Evolutionary conservation across 2,329 filamentous ascomycete species (phyloP), one percentile per base, ranked within the genome.

Genomic region (Bipolaris sorokiniana): DNA sequence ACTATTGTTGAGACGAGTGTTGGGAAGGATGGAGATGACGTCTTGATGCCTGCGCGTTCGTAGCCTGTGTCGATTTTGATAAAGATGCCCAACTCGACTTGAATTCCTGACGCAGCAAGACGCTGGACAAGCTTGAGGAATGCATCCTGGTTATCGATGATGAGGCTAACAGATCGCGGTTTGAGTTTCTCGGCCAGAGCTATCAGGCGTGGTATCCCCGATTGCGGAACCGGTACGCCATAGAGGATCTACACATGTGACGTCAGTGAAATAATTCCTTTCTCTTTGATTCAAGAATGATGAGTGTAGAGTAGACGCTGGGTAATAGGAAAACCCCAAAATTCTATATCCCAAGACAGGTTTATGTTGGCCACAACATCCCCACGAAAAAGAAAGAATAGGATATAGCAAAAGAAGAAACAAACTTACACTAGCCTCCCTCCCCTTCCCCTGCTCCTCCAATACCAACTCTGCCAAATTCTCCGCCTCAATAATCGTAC

Each of bases 61-160:
- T 86, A 86, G 10, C 90, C 89, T 48, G 90, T 87, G 71, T 94
- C 90, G 37, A 94, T 84, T 67, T 93, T 93, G 67, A 93, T 78
- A 68, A 88, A 90, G 13, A 90, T 79, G 0, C 80, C 80, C 3
- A 87, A 83, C 2, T 59, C 37, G 10, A 53, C 56, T 22, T 49
- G 16, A 4, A 40, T 48, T 1, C 33, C 28, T 79, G 76, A 15
- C 70, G 76, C 48, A 81, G 13, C 23, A 7, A 62, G 46, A 7
- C 26, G 36, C 3, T 56, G 33, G 22, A 83, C 1, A 80, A 78
- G 67, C 38, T 79, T 70, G 44, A 82, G 76, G 5, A 82, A 69
- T 0, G 77, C 68, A 10, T 81, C 79, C 0, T 82, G 78, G 71
- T 92, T 85, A 72, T 95, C 90, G 51, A 92, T 80, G 69, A 94